Evolutionary conservation across 1,284 basidiomycete species (phyloP).

Genomic region (Psilocybe mexicana): DNA sequence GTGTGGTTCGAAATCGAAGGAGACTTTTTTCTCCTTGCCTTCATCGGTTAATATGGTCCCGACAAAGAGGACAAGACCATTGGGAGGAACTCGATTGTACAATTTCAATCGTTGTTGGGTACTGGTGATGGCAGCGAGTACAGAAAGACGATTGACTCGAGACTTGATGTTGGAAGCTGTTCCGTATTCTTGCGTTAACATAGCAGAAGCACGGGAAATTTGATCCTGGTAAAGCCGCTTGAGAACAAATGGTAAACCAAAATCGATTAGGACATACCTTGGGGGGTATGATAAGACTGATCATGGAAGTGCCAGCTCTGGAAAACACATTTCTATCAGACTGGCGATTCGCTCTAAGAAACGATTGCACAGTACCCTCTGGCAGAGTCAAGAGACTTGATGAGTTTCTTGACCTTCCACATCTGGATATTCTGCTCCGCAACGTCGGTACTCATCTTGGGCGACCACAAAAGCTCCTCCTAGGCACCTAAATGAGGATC

Average conservation of each 20-base stretch:
- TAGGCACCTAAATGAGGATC: constrained; percentile 20
- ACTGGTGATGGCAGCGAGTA: constrained; percentile 96
- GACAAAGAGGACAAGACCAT: constrained; percentile 96
- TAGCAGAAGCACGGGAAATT: constrained; percentile 90
- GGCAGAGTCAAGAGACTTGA: constrained; percentile 90
- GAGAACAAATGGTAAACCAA: neutral
- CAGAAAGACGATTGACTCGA: constrained; percentile 96
- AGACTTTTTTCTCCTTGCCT: constrained; percentile 98
- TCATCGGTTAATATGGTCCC: constrained; percentile 98
- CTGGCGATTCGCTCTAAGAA: constrained; percentile 8
- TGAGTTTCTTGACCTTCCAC: constrained; percentile 99
- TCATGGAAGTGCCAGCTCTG: constrained; percentile 98
- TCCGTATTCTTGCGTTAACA: constrained; percentile 98
- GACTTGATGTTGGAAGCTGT: constrained; percentile 99
- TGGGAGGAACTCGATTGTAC: constrained; percentile 94
- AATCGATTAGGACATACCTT: constrained; percentile 57
- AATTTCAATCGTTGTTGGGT: constrained; percentile 99
- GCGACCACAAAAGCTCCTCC: constrained; percentile 35
- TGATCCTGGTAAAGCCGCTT: constrained; percentile 65
- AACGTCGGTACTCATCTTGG: constrained; percentile 72
- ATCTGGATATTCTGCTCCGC: constrained; percentile 90
- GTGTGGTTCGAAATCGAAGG: constrained; percentile 96
- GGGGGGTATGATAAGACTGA: constrained; percentile 95
- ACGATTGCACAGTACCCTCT: constrained; percentile 64
- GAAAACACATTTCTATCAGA: constrained; percentile 21